Base-by-base conservation (phyloP, 2,329 filamentous ascomycete genomes). In the Ceratocystis variospora region DNA sequence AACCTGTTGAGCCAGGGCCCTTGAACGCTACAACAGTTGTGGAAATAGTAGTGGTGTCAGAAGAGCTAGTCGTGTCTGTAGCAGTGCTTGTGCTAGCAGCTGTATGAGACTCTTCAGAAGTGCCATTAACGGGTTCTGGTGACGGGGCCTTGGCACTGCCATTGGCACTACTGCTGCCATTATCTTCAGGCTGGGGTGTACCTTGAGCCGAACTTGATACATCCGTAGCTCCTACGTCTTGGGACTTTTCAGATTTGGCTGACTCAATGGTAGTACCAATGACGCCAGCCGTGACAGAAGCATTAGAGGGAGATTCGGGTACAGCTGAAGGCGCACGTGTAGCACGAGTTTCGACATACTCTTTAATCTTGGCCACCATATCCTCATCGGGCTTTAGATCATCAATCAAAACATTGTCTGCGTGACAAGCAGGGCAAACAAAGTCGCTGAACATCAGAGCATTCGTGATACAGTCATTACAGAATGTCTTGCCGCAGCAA, bases 401-500 rank as follows among this genome's bases (percentile, higher is more conserved):
- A 81, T 96, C 93, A 78, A 97, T 89, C 72, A 96, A 81, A 70
- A 96, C 90, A 73, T 90, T 90, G 75, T 96, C 91, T 69, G 87
- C 88, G 77, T 89, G 85, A 80, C 94, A 99, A 71, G 87, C 87
- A 70, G 94, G 94, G 77, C 94, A 99, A 77, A 92, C 82, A 78
- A 99, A 91, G 82, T 99, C 94, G 83, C 88, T 94, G 81, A 97
- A 92, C 78, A 96, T 93, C 77, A 99, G 87, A 78, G 92, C 90
- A 84, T 96, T 96, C 76, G 94, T 95, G 79, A 99, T 96, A 87
- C 94, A 99, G 76, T 96, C 91, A 84, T 94, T 94, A 83, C 94
- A 99, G 82, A 96, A 99, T 75, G 92, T 96, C 83, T 89, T 95
- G 79, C 89, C 85, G 82, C 94, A 99, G 84, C 94, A 99, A 71